phyloP scores from a whole-genome alignment of 768 basidiomycete species.

The Suillus cothurnatus region DNA sequence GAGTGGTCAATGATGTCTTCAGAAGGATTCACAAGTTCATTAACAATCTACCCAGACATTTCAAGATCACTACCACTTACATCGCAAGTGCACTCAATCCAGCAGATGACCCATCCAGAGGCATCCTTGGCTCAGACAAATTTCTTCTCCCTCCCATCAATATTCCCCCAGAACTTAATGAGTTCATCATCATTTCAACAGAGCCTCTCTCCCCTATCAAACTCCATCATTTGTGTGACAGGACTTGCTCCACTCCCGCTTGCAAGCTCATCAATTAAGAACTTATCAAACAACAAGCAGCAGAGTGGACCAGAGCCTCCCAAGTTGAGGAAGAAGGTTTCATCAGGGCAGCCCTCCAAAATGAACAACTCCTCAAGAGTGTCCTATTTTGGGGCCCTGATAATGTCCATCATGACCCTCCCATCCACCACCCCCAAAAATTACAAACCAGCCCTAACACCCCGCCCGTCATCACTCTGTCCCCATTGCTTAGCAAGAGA shows the following conservation, averaged over 20 bases:
- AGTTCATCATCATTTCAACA: slow-evolving; percentile 1
- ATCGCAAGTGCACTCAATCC: slow-evolving; percentile 9
- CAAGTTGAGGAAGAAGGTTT: too few relatives aligned
- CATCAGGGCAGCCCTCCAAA: too few relatives aligned
- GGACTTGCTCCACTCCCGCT: background rate
- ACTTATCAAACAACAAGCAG: background rate
- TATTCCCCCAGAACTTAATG: background rate
- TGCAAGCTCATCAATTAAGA: background rate
- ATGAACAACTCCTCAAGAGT: too few relatives aligned
- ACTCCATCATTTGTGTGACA: background rate
- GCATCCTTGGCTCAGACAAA: background rate
- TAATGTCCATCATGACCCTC: too few relatives aligned
- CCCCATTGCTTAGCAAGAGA: slow-evolving; percentile 13
- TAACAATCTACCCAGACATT: background rate
- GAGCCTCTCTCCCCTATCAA: background rate
- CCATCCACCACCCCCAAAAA: too few relatives aligned
- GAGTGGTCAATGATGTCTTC: slow-evolving; percentile 31
- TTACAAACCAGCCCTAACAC: background rate
- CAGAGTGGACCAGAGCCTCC: too few relatives aligned
- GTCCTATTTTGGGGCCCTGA: too few relatives aligned
- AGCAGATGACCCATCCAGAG: slow-evolving; percentile 12
- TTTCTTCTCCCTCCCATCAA: slow-evolving; percentile 18
- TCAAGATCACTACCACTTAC: background rate
- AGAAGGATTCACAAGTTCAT: slow-evolving; percentile 18
- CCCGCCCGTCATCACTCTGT: background rate